Evolutionary conservation across 2,329 filamentous ascomycete species (phyloP), one percentile per base, ranked within the genome.

Genomic region (Verticillium nonalfalfae): DNA sequence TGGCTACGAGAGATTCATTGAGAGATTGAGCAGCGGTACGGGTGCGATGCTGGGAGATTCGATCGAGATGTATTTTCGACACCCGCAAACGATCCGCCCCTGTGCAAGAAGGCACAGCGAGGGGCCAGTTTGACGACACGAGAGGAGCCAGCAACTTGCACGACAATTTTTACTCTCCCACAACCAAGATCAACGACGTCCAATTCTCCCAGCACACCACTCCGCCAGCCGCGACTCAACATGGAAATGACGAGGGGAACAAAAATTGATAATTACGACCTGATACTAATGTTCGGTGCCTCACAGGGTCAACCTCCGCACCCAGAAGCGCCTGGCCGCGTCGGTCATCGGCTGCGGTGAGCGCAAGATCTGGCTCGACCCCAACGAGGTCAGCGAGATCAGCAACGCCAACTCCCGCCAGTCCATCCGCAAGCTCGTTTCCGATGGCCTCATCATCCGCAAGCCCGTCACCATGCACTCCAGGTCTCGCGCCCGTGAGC

Each of bases 321-420:
- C 95, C 82, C 96, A 99, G 89, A 99, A 99, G 90, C 94, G 96
- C 85, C 93, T 99, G 78, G 95, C 95, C 81, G 92, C 95, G 78
- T 91, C 94, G 83, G 95, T 99, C 81, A 91, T 97, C 81, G 93
- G 93, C 87, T 96, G 92, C 86, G 95, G 95, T 81, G 90, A 99
- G 91, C 91, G 94, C 89, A 99, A 99, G 91, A 96, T 99, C 85
- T 99, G 95, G 95, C 93, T 99, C 80, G 95, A 99, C 84, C 95
- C 95, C 82, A 98, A 96, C 81, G 95, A 99, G 87, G 88, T 93
- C 84, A 95, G 84, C 87, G 95, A 99, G 85, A 99, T 99, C 85
- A 93, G 91, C 86, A 98, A 97, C 83, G 95, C 95, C 90, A 99
- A 99, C 91, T 98, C 94, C 76, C 94, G 95, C 78, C 94, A 98